phyloP scores from a whole-genome alignment of 1,139 yeast species.

The Saccharomycopsis phalli region DNA sequence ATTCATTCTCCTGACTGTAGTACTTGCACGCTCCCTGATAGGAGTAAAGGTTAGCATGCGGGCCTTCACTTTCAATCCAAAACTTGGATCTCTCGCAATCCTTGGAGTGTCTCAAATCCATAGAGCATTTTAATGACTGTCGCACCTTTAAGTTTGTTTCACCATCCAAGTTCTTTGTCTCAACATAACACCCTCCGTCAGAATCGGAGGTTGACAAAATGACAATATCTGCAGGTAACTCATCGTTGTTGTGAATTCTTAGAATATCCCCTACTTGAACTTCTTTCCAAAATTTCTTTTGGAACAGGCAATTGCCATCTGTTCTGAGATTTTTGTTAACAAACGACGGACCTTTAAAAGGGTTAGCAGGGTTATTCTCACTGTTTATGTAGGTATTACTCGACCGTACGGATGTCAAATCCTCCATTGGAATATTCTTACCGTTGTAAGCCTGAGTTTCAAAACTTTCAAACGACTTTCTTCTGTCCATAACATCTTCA shows the following conservation, averaged over 20 bases:
- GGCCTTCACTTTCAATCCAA: slow-evolving; percentile 87
- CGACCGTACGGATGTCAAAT: slow-evolving; percentile 18
- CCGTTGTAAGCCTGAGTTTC: slow-evolving; percentile 21
- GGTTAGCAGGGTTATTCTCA: slow-evolving; percentile 5
- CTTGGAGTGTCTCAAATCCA: slow-evolving; percentile 49
- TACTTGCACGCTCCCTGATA: slow-evolving; percentile 80
- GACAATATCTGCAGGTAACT: slow-evolving; percentile 86
- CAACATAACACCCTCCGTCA: slow-evolving; percentile 89
- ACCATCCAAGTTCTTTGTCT: slow-evolving; percentile 93
- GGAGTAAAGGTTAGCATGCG: slow-evolving; percentile 73
- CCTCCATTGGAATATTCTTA: slow-evolving; percentile 25
- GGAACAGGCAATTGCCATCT: slow-evolving; percentile 33
- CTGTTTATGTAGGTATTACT: slow-evolving; percentile 8
- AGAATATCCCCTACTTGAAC: slow-evolving; percentile 85
- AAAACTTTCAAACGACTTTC: slow-evolving; percentile 23
- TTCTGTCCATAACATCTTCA: slow-evolving; percentile 11
- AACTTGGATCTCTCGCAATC: slow-evolving; percentile 72
- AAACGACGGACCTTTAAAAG: slow-evolving; percentile 17
- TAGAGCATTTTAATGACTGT: slow-evolving; percentile 65
- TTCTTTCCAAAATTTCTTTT: slow-evolving; percentile 77
- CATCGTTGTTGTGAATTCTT: slow-evolving; percentile 78
- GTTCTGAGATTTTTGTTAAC: slow-evolving; percentile 6
- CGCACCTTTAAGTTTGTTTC: slow-evolving; percentile 87
- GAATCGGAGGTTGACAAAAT: slow-evolving; percentile 73
- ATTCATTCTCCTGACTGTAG: slow-evolving; percentile 34